Percentiles rank a stretch among this genome's conserved stretches.
phyloP scores from a whole-genome alignment of 2,329 filamentous ascomycete genomes.

The Colletotrichum echinochloae region DNA sequence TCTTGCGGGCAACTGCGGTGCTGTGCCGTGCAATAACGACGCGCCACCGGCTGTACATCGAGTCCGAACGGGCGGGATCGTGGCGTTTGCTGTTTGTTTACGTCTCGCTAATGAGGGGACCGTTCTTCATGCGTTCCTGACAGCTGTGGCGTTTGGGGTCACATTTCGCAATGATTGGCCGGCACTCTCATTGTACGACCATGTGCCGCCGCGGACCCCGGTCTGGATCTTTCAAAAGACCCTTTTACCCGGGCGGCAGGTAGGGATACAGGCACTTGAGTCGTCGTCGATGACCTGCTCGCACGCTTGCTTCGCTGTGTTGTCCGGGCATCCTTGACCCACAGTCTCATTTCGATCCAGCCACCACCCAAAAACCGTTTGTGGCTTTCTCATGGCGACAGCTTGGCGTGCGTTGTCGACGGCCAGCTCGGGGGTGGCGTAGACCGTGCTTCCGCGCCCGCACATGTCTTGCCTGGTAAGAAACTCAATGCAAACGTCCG shows the following conservation, averaged over 20 bases:
- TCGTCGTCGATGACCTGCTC: not conserved
- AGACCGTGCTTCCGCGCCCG: not conserved
- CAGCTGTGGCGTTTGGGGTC: not conserved
- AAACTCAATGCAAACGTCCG: not conserved
- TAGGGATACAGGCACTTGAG: not conserved
- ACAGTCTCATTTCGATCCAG: slow-evolving; percentile 18
- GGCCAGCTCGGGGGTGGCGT: not conserved
- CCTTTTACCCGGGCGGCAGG: not conserved
- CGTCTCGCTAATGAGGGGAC: not conserved
- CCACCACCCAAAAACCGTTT: slow-evolving; percentile 2
- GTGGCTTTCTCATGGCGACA: slow-evolving; percentile 1
- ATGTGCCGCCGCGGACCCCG: not conserved
- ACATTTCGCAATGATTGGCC: not conserved
- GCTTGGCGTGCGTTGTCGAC: not conserved
- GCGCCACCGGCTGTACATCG: not conserved
- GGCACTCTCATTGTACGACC: not conserved
- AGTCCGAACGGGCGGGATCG: not conserved
- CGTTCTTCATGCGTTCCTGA: slow-evolving; percentile 3
- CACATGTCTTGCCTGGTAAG: not conserved
- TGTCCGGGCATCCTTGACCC: slow-evolving; percentile 20
- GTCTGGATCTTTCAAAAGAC: not conserved
- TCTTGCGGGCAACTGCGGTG: too few relatives aligned
- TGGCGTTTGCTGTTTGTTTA: not conserved
- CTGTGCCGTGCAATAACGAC: not conserved
- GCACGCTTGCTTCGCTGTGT: not conserved